A percentile compares a stretch with the other conserved stretches of the same genome.
Evolutionary conservation across 1,284 basidiomycete genomes (phyloP).

Genomic region (Tranzscheliella williamsii): DNA sequence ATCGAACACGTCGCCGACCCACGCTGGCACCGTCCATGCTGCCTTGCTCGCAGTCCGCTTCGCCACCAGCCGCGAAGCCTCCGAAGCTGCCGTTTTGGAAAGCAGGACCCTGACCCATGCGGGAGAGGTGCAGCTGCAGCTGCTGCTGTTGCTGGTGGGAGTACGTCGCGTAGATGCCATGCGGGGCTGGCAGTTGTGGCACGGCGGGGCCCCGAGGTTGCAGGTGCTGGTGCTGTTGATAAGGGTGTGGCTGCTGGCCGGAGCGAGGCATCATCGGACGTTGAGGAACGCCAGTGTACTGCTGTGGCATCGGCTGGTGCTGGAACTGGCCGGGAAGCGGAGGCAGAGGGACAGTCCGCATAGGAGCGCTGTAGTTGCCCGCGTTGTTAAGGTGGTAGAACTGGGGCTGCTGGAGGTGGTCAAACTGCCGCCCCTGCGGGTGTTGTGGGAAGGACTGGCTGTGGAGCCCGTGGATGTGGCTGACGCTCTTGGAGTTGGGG

Average conservation of each 20-base stretch:
- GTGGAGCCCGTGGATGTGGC: slow-evolving; percentile 18
- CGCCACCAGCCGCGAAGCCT: slow-evolving; percentile 1
- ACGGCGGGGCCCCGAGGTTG: neutral
- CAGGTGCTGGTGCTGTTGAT: slow-evolving; percentile 3
- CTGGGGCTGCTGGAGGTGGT: neutral
- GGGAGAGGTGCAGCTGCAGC: neutral
- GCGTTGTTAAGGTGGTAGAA: slow-evolving; percentile 4
- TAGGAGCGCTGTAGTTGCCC: slow-evolving; percentile 29
- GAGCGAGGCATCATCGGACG: too few species aligned
- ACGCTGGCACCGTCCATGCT: too few species aligned
- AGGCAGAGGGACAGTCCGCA: slow-evolving; percentile 25
- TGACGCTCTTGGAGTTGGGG: slow-evolving; percentile 22
- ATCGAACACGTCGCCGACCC: slow-evolving; percentile 24
- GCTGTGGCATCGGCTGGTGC: neutral
- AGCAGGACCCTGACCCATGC: neutral
- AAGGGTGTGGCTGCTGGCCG: neutral
- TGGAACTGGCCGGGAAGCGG: neutral
- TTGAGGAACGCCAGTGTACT: too few species aligned
- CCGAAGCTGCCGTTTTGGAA: neutral
- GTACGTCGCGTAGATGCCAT: slow-evolving; percentile 1
- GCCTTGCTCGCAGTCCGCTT: neutral
- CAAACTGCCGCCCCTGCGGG: slow-evolving; percentile 2
- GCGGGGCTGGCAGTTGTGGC: neutral
- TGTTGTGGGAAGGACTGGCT: slow-evolving; percentile 11
- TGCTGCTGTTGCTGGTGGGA: slow-evolving; percentile 3